Evolutionary conservation across 306 rosid species (phyloP).

Genomic region (Crataegus laevigata): DNA sequence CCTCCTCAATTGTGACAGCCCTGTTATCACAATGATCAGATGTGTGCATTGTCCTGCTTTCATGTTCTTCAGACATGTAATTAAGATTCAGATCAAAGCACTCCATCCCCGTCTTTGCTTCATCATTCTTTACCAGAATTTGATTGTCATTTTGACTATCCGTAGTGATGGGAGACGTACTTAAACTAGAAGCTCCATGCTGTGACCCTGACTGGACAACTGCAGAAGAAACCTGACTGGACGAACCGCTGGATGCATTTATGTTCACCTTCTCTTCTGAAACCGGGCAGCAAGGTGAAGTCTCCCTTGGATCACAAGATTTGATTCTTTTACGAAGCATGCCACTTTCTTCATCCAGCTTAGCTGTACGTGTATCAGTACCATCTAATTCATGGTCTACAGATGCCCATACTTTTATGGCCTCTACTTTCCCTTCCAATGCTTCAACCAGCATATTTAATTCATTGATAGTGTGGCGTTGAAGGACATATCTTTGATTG

Average conservation of each 20-base stretch:
- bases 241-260: conserved; percentile 36
- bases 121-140: conserved; percentile 17
- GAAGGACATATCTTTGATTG: conserved; percentile 47
- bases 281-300: conserved; percentile 26
- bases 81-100: conserved; percentile 56
- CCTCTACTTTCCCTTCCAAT: conserved; percentile 49
- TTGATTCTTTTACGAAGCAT: conserved; percentile 2
- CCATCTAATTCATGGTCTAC: conserved; percentile 16
- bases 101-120: conserved; percentile 30
- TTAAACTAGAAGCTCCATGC: conserved; percentile 28
- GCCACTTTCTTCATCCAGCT: conserved; percentile 29
- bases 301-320: conserved; percentile 22
- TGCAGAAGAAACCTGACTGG: conserved; percentile 51
- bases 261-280: conserved; percentile 36
- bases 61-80: conserved; percentile 32
- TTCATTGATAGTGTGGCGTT: conserved; percentile 47
- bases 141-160: conserved; percentile 36
- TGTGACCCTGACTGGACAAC: conserved; percentile 46
- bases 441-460: conserved; percentile 55
- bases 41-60: conserved; percentile 19
- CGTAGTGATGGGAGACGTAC: conserved; percentile 27
- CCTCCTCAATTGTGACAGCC: conserved; percentile 28
- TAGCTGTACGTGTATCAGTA: conserved; percentile 18
- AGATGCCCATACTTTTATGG: conserved; percentile 42
- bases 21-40: conserved; percentile 30